A percentile compares a stretch with the other conserved stretches of the same genome.
Conservation (phyloP, 768 basidiomycete species). For the Phlegmacium glaucopus region DNA sequence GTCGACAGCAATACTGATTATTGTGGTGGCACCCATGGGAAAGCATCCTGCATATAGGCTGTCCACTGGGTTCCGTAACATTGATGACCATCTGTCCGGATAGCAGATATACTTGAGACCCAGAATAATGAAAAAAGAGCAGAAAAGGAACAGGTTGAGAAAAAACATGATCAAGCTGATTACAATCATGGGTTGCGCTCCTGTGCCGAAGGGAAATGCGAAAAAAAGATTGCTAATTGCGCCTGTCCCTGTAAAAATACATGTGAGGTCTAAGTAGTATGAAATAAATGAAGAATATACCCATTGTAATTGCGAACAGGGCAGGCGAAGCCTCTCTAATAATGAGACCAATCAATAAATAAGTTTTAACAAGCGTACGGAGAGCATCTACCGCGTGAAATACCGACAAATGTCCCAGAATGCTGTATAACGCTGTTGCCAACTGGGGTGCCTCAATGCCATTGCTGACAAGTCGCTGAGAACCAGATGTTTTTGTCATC, state of each 20-base stretch:
- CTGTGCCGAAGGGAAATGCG: constrained; percentile 51
- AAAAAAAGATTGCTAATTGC: constrained; percentile 53
- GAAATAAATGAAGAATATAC: constrained; percentile 17
- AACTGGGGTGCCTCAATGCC: too few species aligned
- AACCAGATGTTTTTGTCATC: too few species aligned
- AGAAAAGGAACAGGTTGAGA: constrained; percentile 54
- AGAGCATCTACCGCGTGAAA: too few species aligned
- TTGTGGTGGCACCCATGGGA: constrained; percentile 61
- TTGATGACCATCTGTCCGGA: constrained; percentile 37
- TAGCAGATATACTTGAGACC: constrained; percentile 50
- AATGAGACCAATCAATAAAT: too few species aligned
- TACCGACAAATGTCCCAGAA: too few species aligned
- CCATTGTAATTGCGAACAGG: constrained; percentile 44
- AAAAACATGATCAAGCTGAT: constrained; percentile 49
- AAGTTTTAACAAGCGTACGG: too few species aligned
- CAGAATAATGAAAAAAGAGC: constrained; percentile 42
- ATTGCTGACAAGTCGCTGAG: too few species aligned
- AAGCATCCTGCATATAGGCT: constrained; percentile 43
- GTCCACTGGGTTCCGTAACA: constrained; percentile 44
- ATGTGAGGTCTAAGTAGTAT: background rate
- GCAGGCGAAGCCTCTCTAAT: constrained; percentile 38
- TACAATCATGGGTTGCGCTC: constrained; percentile 36
- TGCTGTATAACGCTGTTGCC: too few species aligned
- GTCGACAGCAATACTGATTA: constrained; percentile 48
- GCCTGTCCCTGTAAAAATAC: constrained; percentile 36